These are phyloP conservation scores for Melaleuca alternifolia DNA, from an alignment of 345 rosid genomes.

Conservation along the genomic window DNA sequence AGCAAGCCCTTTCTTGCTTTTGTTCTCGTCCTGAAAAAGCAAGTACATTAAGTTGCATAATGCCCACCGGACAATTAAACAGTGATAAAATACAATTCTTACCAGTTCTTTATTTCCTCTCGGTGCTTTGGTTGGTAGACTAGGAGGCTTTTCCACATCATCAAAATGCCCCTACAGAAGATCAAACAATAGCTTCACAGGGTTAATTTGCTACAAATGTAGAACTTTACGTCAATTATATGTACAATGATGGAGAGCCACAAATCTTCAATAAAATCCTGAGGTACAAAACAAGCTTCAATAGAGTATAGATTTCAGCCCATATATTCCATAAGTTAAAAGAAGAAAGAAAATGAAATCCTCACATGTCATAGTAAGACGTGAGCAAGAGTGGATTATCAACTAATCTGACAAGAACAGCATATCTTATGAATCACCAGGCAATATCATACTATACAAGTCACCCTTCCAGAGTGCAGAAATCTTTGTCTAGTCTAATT, in stretches of 20 bases:
- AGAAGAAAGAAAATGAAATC: not conserved
- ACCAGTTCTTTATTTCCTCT: slow-evolving; percentile 72
- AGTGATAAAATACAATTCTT: slow-evolving; percentile 1
- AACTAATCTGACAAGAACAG: not conserved
- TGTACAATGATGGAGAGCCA: not conserved
- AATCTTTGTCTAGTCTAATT: not conserved
- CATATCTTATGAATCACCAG: not conserved
- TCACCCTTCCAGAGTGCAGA: not conserved
- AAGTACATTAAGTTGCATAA: not conserved
- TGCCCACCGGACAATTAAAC: not conserved
- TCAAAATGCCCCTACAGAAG: slow-evolving; percentile 54
- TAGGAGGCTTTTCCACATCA: slow-evolving; percentile 48
- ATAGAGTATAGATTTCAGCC: not conserved
- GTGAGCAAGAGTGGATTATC: not conserved
- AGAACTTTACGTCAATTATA: not conserved
- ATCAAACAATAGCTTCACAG: not conserved
- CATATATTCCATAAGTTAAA: not conserved
- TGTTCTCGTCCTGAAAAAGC: slow-evolving; percentile 71
- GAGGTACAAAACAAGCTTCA: not conserved
- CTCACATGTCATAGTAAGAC: not conserved
- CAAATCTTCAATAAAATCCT: not conserved
- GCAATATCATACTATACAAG: not conserved
- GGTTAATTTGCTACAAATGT: not conserved
- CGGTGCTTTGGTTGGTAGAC: slow-evolving; percentile 45
- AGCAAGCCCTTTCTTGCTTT: slow-evolving; percentile 92